Base-by-base conservation (phyloP, 140 eudicot genomes). In the Anethum foeniculum region DNA sequence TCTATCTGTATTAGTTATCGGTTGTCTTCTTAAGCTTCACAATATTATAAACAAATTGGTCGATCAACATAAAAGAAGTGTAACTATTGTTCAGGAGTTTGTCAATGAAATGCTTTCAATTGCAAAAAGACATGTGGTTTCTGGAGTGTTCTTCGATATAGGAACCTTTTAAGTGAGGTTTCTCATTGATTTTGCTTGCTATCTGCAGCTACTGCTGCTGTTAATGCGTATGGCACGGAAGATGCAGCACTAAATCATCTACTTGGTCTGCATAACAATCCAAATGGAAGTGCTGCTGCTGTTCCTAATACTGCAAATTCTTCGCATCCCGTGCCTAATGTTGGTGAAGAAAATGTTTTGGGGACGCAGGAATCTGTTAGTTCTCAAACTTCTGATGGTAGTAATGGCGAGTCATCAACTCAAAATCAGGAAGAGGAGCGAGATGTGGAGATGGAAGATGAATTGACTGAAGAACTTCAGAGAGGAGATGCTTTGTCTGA, bases 371-470 rank as follows among this genome's bases (percentile, higher is more conserved):
- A 56, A 74, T 74, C 58, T 11, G 58, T 15, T 3, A n/a, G 25
- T 43, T 44, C 36, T 41, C 78, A 74, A n/a, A 74, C 25, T 47
- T n/a, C 78, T 74, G 84, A 80, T 27, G 76, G 77, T 72, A 71
- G 60, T 65, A 81, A 71, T 51, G 91, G 84, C 74, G 85, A 84
- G 43, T 4, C 76, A 10, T 75, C 82, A 15, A 81, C 67, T 23
- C 64, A 46, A 28, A 71, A 72, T 27, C 78, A 75, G 47, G 89
- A 81, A 41, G 80, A 87, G 82, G 82, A 78, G 44, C 88, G 97
- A 72, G 99, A 94, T 58, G 86, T 77, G 74, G 95, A 94, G 83
- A 94, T 94, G 93, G 99, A 94, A 84, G 90, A 90, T 44, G 95
- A 86, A 69, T 87, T 94, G 1, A 90, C 95, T 15, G 88, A 49